phyloP scores from a whole-genome alignment of 75 land plant species.

The Selaginella tamariscina region DNA sequence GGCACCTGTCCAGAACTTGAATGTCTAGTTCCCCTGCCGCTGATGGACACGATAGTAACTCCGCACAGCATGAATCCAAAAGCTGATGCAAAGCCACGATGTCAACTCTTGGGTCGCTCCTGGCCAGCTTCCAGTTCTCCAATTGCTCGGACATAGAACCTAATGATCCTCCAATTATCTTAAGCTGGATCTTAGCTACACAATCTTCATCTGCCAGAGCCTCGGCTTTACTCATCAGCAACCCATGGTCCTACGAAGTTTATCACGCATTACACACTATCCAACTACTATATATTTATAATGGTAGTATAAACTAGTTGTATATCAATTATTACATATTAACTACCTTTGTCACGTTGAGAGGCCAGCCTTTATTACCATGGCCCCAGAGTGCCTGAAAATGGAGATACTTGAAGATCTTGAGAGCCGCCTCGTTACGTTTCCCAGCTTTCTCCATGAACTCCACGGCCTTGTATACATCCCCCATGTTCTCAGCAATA shows the following conservation, averaged over 20 bases:
- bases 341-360: too few species aligned
- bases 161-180: background rate
- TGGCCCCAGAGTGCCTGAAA: constrained; percentile 30
- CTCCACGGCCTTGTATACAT: constrained; percentile 32
- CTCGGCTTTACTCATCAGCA: background rate
- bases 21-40: background rate
- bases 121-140: background rate
- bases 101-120: background rate
- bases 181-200: background rate
- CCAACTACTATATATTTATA: too few species aligned
- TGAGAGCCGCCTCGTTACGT: constrained; percentile 17
- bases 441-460: constrained; percentile 36
- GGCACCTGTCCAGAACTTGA: background rate
- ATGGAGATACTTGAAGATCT: constrained; percentile 24
- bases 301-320: too few species aligned
- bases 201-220: background rate
- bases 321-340: too few species aligned
- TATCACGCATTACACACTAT: too few species aligned
- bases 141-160: background rate
- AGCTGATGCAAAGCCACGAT: background rate
- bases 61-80: background rate
- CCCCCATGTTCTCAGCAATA: constrained; percentile 29
- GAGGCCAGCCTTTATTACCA: constrained; percentile 39
- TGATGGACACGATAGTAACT: background rate
- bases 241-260: background rate